Percentiles rank a stretch among this genome's conserved stretches.
Conservation (phyloP, 2,329 filamentous ascomycete genomes). For the Claviceps maximensis region DNA sequence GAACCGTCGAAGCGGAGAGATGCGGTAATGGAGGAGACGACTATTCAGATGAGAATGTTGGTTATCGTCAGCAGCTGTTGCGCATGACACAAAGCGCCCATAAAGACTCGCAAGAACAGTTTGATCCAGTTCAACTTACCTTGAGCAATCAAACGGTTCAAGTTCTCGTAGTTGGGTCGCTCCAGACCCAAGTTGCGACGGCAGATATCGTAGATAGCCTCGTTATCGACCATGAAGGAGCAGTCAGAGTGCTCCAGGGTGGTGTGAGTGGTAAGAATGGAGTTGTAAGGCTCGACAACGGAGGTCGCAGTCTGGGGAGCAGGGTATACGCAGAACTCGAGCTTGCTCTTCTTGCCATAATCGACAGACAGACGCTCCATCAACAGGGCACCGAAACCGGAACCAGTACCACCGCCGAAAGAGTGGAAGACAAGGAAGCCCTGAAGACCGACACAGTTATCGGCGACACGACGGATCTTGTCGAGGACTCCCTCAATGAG, state of each 20-base stretch:
- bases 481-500: constrained; percentile 96
- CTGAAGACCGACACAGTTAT: constrained; percentile 96
- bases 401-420: constrained; percentile 97
- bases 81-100: too few relatives aligned
- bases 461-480: constrained; percentile 93
- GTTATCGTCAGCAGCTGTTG: constrained; percentile 1
- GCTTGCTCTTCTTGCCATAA: constrained; percentile 99
- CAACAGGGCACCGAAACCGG: constrained; percentile 92
- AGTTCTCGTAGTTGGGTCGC: constrained; percentile 95
- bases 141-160: constrained; percentile 97
- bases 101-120: not conserved
- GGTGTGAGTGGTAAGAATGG: constrained; percentile 96
- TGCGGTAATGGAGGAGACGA: constrained; percentile 96
- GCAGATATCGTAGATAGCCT: constrained; percentile 99
- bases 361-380: constrained; percentile 99
- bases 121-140: constrained; percentile 35
- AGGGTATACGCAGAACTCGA: constrained; percentile 99
- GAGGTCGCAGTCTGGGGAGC: constrained; percentile 94
- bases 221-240: constrained; percentile 99
- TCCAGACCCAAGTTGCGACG: constrained; percentile 93
- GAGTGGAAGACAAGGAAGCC: constrained; percentile 99
- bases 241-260: constrained; percentile 99
- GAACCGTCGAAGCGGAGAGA: constrained; percentile 97
- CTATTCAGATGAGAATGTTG: constrained; percentile 28
- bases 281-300: constrained; percentile 99